These are phyloP conservation scores for Nakaseomyces bracarensis DNA, from an alignment of 1,139 yeast genomes.

Conservation along the genomic window DNA sequence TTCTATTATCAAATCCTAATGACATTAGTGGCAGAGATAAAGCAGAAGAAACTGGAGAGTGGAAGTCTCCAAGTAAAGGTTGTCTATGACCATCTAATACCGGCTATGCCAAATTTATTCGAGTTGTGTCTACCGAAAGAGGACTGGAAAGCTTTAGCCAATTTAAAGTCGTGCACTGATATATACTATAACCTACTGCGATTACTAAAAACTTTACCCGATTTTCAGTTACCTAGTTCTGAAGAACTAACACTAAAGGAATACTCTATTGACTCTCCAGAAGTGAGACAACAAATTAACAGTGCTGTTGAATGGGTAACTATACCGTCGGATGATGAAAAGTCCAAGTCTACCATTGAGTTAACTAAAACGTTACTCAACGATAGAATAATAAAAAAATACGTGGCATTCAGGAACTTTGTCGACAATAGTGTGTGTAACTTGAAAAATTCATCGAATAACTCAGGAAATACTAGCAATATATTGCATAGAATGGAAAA, in stretches of 20 bases:
- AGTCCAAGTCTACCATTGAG: background rate
- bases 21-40: conserved; percentile 14
- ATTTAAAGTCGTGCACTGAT: conserved; percentile 18
- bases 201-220: conserved; percentile 1
- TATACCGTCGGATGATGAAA: conserved; percentile 8
- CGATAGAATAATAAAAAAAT: conserved; percentile 12
- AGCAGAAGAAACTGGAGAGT: background rate
- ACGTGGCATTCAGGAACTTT: conserved; percentile 10
- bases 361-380: conserved; percentile 11
- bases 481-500: conserved; percentile 30
- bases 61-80: conserved; percentile 11
- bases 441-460: conserved; percentile 7
- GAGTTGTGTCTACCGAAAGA: conserved; percentile 19
- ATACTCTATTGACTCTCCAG: background rate
- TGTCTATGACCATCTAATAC: conserved; percentile 18
- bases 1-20: conserved; percentile 22
- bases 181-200: conserved; percentile 9
- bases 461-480: conserved; percentile 13
- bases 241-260: conserved; percentile 2
- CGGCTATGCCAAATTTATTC: conserved; percentile 18
- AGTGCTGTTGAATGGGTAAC: background rate
- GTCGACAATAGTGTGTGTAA: conserved; percentile 1
- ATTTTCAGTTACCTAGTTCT: background rate
- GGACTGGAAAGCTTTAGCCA: conserved; percentile 25
- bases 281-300: background rate